Percentiles rank a stretch among this genome's conserved stretches.
These are phyloP conservation scores for Huntiella bhutanensis DNA, from an alignment of 2,329 filamentous ascomycete genomes.

Conservation along the genomic window DNA sequence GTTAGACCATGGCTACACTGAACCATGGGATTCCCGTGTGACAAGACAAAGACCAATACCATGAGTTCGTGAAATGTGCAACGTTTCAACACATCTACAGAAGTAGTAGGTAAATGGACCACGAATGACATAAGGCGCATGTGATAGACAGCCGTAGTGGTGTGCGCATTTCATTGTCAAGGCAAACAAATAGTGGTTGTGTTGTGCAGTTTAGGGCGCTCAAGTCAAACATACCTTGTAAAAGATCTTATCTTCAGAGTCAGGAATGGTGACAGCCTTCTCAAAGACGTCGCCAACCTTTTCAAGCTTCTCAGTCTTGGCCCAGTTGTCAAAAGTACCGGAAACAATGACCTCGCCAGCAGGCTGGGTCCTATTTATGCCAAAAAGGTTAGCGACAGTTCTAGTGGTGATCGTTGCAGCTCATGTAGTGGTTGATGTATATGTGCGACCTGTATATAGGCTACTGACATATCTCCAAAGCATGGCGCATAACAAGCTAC, in stretches of 20 bases:
- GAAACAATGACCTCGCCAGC: slow-evolving; percentile 85
- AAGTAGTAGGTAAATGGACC: neutral
- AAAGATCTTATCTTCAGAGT: slow-evolving; percentile 52
- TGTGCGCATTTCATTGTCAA: slow-evolving; percentile 1
- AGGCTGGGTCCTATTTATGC: slow-evolving; percentile 49
- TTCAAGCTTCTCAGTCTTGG: slow-evolving; percentile 65
- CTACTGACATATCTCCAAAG: too few species aligned
- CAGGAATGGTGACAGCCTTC: slow-evolving; percentile 60
- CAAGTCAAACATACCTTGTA: slow-evolving; percentile 60
- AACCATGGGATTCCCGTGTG: too few species aligned
- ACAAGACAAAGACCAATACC: too few species aligned
- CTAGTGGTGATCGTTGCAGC: neutral
- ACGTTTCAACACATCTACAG: too few species aligned
- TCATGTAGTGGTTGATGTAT: neutral
- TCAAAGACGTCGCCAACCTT: slow-evolving; percentile 55
- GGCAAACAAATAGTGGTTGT: slow-evolving; percentile 5
- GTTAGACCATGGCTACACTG: too few species aligned
- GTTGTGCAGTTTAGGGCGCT: neutral
- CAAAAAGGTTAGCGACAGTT: neutral
- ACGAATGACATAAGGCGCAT: too few species aligned
- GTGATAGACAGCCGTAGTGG: too few species aligned
- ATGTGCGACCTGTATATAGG: too few species aligned
- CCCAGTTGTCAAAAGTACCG: slow-evolving; percentile 89
- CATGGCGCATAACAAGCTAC: too few species aligned
- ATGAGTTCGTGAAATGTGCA: too few species aligned